These are phyloP conservation scores for Pseudogymnoascus sp. DNA, from an alignment of 2,329 filamentous ascomycete species.

Conservation along the genomic window DNA sequence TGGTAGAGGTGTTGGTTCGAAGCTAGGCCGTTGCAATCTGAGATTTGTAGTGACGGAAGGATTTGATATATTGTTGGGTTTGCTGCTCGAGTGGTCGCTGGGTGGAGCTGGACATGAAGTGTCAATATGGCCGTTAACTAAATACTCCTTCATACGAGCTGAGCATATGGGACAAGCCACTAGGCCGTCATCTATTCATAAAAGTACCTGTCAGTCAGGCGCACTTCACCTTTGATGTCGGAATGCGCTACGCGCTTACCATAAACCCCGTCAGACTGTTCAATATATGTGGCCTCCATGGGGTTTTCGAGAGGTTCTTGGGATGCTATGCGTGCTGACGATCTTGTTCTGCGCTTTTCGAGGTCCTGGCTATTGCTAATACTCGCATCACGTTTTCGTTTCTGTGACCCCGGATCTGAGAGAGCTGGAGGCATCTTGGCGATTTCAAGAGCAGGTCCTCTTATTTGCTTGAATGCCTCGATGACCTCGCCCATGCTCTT, in stretches of 20 bases:
- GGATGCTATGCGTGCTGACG: not conserved
- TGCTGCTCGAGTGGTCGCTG: constrained; percentile 17
- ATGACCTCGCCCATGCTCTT: constrained; percentile 79
- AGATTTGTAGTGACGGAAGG: not conserved
- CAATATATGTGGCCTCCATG: not conserved
- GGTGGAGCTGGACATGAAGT: not conserved
- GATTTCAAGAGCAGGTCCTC: constrained; percentile 53
- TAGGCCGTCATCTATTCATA: constrained; percentile 41
- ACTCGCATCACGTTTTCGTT: constrained; percentile 39
- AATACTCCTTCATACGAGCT: constrained; percentile 67
- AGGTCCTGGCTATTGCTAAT: not conserved
- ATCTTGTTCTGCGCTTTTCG: constrained; percentile 5
- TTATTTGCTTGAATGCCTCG: constrained; percentile 61
- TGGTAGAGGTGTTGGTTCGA: constrained; percentile 54
- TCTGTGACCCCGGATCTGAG: constrained; percentile 31
- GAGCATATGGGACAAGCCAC: constrained; percentile 78
- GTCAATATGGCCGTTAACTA: constrained; percentile 76
- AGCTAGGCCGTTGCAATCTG: not conserved
- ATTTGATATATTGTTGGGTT: not conserved
- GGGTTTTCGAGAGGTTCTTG: not conserved
- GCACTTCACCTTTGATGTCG: not conserved
- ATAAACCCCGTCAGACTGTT: not conserved
- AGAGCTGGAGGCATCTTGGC: constrained; percentile 42
- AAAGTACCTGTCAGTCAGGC: not conserved
- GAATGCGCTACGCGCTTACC: not conserved